A percentile compares a stretch with the other conserved stretches of the same genome.
Evolutionary conservation across 169 alveolate species (phyloP).

Genomic region (Plasmodium gaboni): DNA sequence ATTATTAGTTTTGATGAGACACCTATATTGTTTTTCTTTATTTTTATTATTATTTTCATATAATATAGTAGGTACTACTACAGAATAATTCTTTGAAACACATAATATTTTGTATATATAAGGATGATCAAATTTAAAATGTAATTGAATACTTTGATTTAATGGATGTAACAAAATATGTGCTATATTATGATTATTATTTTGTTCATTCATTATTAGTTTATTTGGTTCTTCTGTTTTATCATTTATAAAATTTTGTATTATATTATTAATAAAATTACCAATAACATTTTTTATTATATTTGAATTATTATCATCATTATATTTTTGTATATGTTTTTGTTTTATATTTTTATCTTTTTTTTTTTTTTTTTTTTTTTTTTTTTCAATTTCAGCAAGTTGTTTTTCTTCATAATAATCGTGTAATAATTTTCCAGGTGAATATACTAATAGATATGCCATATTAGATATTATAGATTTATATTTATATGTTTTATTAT

Average conservation of each 20-base stretch:
- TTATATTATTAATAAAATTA: no score
- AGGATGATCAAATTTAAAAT: constrained; percentile 40
- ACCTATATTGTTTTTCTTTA: constrained; percentile 5
- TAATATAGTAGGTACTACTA: constrained; percentile 1
- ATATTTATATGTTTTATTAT: neutral
- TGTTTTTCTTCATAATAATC: no score
- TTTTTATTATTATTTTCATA: neutral
- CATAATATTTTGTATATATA: constrained; percentile 42
- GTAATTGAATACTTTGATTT: constrained; percentile 26
- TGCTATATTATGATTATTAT: neutral
- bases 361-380: no score
- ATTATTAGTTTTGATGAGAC: constrained; percentile 27
- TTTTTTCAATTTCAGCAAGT: no score
- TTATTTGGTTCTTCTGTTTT: no score
- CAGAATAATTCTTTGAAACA: constrained; percentile 13
- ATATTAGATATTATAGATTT: constrained; percentile 33
- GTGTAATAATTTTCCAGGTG: constrained; percentile 14
- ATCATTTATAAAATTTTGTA: no score
- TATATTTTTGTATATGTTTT: no score
- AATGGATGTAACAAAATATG: constrained; percentile 18
- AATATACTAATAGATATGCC: constrained; percentile 14
- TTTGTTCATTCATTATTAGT: no score
- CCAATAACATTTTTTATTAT: no score
- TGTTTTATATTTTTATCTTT: no score
- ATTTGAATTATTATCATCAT: no score